Evolutionary conservation across 768 basidiomycete genomes (phyloP).

Genomic region (Leccinum rimulosum): DNA sequence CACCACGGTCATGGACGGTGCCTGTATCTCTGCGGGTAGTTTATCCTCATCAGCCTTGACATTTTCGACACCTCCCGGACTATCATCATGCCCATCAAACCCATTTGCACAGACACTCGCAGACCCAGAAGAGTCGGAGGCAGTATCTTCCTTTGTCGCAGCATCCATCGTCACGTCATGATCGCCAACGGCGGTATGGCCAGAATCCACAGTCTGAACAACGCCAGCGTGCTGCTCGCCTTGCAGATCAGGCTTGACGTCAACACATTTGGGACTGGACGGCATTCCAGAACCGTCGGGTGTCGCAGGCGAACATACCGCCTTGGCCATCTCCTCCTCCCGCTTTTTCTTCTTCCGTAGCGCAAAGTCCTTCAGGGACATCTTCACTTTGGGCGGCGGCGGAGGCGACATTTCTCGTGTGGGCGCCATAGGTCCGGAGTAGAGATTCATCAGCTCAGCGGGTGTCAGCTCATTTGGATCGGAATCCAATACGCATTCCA

Average conservation of each 20-base stretch:
- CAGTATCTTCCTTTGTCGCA: not conserved
- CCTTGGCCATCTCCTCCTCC: conserved; percentile 42
- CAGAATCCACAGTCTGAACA: not conserved
- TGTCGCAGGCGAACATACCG: conserved; percentile 21
- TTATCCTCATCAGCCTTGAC: not conserved
- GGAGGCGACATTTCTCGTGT: conserved; percentile 25
- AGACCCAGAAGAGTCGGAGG: not conserved
- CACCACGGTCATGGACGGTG: not conserved
- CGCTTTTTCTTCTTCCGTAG: conserved; percentile 52
- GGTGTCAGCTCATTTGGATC: conserved; percentile 3
- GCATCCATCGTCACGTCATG: conserved; percentile 14
- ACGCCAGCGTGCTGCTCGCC: conserved; percentile 2
- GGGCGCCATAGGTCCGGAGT: not conserved
- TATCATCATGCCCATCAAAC: not conserved
- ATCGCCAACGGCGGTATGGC: not conserved
- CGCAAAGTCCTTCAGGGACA: conserved; percentile 59
- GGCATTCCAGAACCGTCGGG: conserved; percentile 11
- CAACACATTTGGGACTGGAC: conserved; percentile 18
- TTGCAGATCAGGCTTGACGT: conserved; percentile 17
- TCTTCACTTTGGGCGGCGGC: conserved; percentile 45
- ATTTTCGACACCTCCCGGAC: not conserved
- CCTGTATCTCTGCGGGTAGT: not conserved
- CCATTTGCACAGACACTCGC: not conserved
- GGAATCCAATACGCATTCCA: not conserved
- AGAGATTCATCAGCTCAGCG: conserved; percentile 9